Conservation (phyloP, 2,329 filamentous ascomycete species). For the Fusarium anthophilum region DNA sequence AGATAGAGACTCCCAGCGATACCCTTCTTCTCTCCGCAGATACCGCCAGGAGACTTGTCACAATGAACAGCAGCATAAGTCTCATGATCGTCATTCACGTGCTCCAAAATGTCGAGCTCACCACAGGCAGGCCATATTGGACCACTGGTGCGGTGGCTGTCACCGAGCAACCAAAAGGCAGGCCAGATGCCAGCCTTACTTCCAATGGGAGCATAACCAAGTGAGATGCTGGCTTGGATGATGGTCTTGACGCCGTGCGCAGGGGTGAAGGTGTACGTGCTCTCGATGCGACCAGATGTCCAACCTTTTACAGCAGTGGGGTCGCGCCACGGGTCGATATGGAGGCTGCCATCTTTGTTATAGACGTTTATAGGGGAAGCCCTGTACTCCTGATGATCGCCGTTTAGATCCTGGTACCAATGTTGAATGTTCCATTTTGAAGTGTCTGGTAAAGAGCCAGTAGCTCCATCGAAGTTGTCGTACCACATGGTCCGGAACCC, state of each 20-base stretch:
- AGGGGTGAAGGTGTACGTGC: conserved; percentile 56
- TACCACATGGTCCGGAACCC: conserved; percentile 55
- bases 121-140: conserved; percentile 36
- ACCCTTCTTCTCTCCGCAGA: conserved; percentile 59
- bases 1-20: neutral
- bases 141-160: conserved; percentile 30
- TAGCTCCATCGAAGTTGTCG: conserved; percentile 54
- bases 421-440: conserved; percentile 53
- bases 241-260: conserved; percentile 50
- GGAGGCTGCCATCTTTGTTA: conserved; percentile 57
- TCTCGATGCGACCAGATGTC: conserved; percentile 63
- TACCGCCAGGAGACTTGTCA: conserved; percentile 48
- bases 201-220: conserved; percentile 28
- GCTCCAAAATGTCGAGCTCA: conserved; percentile 36
- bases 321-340: conserved; percentile 58
- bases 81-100: conserved; percentile 10
- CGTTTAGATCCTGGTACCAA: conserved; percentile 7
- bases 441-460: conserved; percentile 49
- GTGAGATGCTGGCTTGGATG: conserved; percentile 55
- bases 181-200: conserved; percentile 55
- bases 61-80: conserved; percentile 32
- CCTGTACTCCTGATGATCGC: conserved; percentile 41
- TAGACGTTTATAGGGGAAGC: conserved; percentile 53
- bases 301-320: conserved; percentile 46
- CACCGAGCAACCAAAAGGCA: conserved; percentile 40